These are phyloP conservation scores for Cyberlindnera mississippiensis DNA, from an alignment of 805 yeast genomes.

Conservation along the genomic window DNA sequence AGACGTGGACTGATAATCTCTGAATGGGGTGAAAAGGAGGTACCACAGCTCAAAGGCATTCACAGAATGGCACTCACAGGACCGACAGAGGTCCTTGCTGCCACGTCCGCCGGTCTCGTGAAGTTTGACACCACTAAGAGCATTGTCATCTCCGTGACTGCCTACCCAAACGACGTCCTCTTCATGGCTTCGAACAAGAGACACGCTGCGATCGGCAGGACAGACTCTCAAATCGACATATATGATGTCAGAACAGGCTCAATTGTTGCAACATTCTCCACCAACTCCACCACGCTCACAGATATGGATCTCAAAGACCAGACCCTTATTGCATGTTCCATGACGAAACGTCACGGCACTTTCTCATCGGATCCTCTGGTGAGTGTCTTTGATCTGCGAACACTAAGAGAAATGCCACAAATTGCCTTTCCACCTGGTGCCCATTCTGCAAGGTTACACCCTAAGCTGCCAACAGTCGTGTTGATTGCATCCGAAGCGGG, in stretches of 20 bases:
- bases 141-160: conserved; percentile 31
- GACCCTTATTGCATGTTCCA: conserved; percentile 77
- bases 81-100: conserved; percentile 43
- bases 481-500: conserved; percentile 74
- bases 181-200: conserved; percentile 48
- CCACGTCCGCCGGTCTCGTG: conserved; percentile 38
- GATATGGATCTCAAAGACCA: conserved; percentile 63
- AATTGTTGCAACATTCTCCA: conserved; percentile 49
- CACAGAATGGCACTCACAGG: conserved; percentile 29
- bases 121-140: conserved; percentile 41
- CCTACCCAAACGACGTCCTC: conserved; percentile 43
- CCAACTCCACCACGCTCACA: conserved; percentile 59
- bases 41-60: conserved; percentile 33
- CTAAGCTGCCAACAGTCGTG: conserved; percentile 74
- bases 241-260: conserved; percentile 51
- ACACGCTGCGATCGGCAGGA: conserved; percentile 53
- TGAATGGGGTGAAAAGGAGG: conserved; percentile 27
- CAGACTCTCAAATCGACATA: conserved; percentile 59
- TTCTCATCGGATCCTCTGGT: conserved; percentile 74
- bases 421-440: conserved; percentile 91
- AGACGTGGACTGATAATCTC: conserved; percentile 52
- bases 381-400: conserved; percentile 73
- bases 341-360: conserved; percentile 57
- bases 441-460: conserved; percentile 76
- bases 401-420: conserved; percentile 69